Evolutionary conservation across 768 basidiomycete species (phyloP).

Genomic region (Boletus tylopilopsis): DNA sequence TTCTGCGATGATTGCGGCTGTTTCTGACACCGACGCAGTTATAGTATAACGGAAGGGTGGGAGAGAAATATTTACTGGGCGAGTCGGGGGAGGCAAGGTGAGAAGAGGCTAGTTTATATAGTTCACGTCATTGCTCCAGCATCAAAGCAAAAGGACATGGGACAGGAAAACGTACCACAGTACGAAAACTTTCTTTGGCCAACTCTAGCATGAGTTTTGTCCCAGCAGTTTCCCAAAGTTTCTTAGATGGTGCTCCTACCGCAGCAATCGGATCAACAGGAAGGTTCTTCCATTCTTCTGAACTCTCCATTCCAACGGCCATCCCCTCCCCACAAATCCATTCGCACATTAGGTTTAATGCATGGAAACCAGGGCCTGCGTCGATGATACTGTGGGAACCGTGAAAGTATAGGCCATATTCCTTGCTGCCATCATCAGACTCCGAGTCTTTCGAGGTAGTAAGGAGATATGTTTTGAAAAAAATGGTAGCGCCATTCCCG

Average conservation of each 20-base stretch:
- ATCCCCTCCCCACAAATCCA: constrained; percentile 20
- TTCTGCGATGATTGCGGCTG: constrained; percentile 7
- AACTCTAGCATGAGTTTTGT: constrained; percentile 14
- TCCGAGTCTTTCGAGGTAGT: constrained; percentile 9
- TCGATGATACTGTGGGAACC: constrained; percentile 22
- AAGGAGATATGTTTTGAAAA: constrained; percentile 12
- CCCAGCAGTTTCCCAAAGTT: constrained; percentile 18
- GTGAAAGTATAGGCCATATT: constrained; percentile 25
- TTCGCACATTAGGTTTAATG: constrained; percentile 19
- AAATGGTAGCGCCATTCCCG: neutral
- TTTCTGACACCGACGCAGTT: constrained; percentile 3
- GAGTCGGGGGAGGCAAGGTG: constrained; percentile 6
- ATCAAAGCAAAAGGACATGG: too few relatives aligned
- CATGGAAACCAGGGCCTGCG: constrained; percentile 19
- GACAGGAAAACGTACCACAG: constrained; percentile 14
- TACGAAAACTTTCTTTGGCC: neutral
- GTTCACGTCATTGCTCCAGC: neutral
- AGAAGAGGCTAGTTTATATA: constrained; percentile 3
- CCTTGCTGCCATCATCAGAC: neutral
- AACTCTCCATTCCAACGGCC: constrained; percentile 6
- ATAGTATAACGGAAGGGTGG: constrained; percentile 2
- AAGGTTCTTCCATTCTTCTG: constrained; percentile 25
- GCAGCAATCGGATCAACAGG: constrained; percentile 25
- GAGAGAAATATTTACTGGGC: constrained; percentile 4
- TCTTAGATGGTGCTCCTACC: constrained; percentile 17